Evolutionary conservation across 805 yeast species (phyloP).

Genomic region (Teunomyces lycoperdinae): DNA sequence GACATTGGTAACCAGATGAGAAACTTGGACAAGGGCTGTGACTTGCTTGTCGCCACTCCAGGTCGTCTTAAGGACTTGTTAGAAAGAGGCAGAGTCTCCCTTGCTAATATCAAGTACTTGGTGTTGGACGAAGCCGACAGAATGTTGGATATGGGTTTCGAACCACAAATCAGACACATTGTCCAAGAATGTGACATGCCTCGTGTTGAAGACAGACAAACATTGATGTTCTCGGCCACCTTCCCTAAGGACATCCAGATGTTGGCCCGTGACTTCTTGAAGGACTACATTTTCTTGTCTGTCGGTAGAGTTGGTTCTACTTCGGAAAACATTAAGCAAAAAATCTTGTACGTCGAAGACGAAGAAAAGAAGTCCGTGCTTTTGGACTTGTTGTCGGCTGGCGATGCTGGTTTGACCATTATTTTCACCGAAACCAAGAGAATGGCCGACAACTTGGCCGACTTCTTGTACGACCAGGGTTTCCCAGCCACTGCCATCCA

Average conservation of each 20-base stretch:
- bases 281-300: slow-evolving; percentile 91
- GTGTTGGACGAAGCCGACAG: slow-evolving; percentile 99
- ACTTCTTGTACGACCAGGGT: slow-evolving; percentile 81
- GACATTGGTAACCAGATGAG: slow-evolving; percentile 85
- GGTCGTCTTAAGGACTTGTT: slow-evolving; percentile 96
- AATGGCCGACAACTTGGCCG: slow-evolving; percentile 95
- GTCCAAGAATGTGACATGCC: slow-evolving; percentile 99
- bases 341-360: slow-evolving; percentile 84
- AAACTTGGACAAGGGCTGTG: slow-evolving; percentile 91
- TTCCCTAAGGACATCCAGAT: slow-evolving; percentile 97
- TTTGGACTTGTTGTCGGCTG: slow-evolving; percentile 76
- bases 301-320: slow-evolving; percentile 99
- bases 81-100: slow-evolving; percentile 91
- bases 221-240: slow-evolving; percentile 98
- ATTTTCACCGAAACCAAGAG: slow-evolving; percentile 98
- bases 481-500: slow-evolving; percentile 98
- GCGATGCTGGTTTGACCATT: slow-evolving; percentile 81
- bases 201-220: slow-evolving; percentile 83
- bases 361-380: slow-evolving; percentile 89
- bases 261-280: slow-evolving; percentile 95
- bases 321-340: slow-evolving; percentile 96
- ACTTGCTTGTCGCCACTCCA: slow-evolving; percentile 95
- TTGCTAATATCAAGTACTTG: slow-evolving; percentile 85
- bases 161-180: slow-evolving; percentile 97
- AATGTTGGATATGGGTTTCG: slow-evolving; percentile 99